phyloP scores from a whole-genome alignment of 129 eudicot genomes.

The Daucus carota region DH1_v3.0 NC_030388.2:5173501-5174000 shows the following conservation, averaged over 20 bases:
- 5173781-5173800: conserved; percentile 37
- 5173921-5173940: conserved; percentile 60
- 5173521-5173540: conserved; percentile 81
- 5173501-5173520: conserved; percentile 81
- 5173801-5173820: conserved; percentile 75
- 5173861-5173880: conserved; percentile 76
- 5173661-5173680: neutral
- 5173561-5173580: too few species aligned
- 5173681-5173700: neutral
- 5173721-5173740: neutral
- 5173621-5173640: neutral
- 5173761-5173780: neutral
- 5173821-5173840: conserved; percentile 75
- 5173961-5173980: conserved; percentile 70
- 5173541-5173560: conserved; percentile 9
- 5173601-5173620: neutral
- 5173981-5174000: conserved; percentile 8
- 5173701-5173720: neutral
- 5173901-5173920: conserved; percentile 94
- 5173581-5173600: neutral
- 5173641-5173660: neutral
- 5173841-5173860: conserved; percentile 51
- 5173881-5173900: conserved; percentile 86
- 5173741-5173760: neutral
- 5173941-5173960: conserved; percentile 43